These are phyloP conservation scores for Breynia disticha DNA, from an alignment of 441 rosid genomes.

Conservation along the genomic window DNA sequence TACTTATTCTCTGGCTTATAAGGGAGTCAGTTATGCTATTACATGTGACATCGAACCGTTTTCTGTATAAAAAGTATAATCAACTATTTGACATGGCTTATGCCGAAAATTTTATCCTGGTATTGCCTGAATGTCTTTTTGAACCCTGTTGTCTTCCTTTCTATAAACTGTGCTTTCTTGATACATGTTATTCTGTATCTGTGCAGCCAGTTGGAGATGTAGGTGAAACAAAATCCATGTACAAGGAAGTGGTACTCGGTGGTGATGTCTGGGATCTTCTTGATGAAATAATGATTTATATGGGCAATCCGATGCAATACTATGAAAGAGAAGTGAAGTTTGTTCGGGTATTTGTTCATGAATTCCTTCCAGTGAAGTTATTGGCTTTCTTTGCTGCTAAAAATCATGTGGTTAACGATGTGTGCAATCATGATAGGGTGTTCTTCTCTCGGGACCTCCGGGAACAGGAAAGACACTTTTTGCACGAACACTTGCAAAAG, in stretches of 20 bases:
- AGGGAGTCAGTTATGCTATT: constrained; percentile 79
- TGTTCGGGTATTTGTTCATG: constrained; percentile 63
- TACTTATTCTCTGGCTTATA: constrained; percentile 71
- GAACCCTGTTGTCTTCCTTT: constrained; percentile 1
- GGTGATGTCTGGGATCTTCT: constrained; percentile 99
- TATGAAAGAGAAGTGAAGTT: constrained; percentile 75
- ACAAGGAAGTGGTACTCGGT: constrained; percentile 89
- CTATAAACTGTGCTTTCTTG: background rate
- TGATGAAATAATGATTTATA: constrained; percentile 90
- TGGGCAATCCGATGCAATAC: constrained; percentile 93
- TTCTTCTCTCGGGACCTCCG: constrained; percentile 97
- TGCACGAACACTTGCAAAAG: constrained; percentile 91
- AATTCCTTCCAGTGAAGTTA: background rate
- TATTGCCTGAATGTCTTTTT: constrained; percentile 23
- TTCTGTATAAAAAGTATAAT: constrained; percentile 79
- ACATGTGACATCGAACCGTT: constrained; percentile 63
- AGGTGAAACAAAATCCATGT: constrained; percentile 79
- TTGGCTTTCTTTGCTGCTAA: constrained; percentile 13
- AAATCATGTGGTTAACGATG: constrained; percentile 4
- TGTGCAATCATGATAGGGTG: constrained; percentile 48
- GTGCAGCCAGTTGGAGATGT: constrained; percentile 88
- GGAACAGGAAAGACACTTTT: constrained; percentile 99
- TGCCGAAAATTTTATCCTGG: constrained; percentile 90
- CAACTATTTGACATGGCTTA: constrained; percentile 90
- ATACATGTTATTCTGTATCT: constrained; percentile 12